Conservation (phyloP, 768 basidiomycete species). For the Auriculariales sp. region DNA sequence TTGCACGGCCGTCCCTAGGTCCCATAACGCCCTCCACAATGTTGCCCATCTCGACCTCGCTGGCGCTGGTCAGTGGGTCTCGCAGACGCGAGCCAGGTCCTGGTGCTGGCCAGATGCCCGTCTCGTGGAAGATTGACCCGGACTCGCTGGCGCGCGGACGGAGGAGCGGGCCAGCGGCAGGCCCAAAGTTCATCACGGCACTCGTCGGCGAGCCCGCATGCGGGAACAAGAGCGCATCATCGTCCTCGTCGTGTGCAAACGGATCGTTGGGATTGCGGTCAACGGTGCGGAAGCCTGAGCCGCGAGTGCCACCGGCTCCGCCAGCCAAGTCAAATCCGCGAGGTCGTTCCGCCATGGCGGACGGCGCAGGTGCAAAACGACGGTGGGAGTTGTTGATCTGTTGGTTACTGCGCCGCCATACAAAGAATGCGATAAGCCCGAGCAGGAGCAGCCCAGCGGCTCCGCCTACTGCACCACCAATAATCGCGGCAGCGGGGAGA, state of each 20-base stretch:
- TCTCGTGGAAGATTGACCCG: slow-evolving; percentile 1
- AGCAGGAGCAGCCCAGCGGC: not conserved
- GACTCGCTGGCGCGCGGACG: slow-evolving; percentile 1
- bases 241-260: not conserved
- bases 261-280: not conserved
- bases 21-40: slow-evolving; percentile 5
- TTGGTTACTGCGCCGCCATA: not conserved
- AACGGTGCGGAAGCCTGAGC: too few species aligned
- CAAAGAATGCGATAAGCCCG: not conserved
- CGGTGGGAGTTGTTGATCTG: not conserved
- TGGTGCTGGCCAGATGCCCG: slow-evolving; percentile 4
- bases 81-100: not conserved
- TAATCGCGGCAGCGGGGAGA: not conserved
- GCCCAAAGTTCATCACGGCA: too few species aligned
- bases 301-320: not conserved
- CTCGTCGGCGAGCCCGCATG: not conserved
- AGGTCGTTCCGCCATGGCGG: not conserved
- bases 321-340: not conserved
- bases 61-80: slow-evolving; percentile 2
- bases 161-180: too few species aligned
- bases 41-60: slow-evolving; percentile 1
- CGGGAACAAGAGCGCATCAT: not conserved
- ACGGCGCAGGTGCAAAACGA: not conserved
- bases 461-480: not conserved
- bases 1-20: not conserved